A percentile compares a stretch with the other conserved stretches of the same genome.
Evolutionary conservation across 2,329 filamentous ascomycete genomes (phyloP).

Genomic region (Pestalotiopsis sp.): DNA sequence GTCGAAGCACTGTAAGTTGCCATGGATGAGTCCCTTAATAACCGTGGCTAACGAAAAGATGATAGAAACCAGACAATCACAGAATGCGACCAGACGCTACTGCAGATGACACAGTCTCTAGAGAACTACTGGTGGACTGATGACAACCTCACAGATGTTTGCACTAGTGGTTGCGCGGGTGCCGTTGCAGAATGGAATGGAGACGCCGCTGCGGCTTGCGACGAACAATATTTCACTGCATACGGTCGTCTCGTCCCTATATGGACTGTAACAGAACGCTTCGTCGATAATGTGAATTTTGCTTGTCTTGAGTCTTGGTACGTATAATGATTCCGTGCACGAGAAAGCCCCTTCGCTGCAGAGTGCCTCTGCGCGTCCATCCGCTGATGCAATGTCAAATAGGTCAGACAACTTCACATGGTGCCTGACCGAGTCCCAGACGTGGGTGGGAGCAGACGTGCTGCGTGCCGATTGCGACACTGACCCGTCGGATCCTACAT

Average conservation of each 20-base stretch:
- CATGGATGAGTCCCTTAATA: neutral
- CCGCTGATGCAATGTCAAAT: too few species aligned
- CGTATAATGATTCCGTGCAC: neutral
- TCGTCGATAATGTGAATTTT: neutral
- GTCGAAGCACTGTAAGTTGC: neutral
- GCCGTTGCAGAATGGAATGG: neutral
- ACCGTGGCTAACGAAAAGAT: neutral
- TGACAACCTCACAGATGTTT: slow-evolving; percentile 1
- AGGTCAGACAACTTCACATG: slow-evolving; percentile 1
- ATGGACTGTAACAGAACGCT: neutral
- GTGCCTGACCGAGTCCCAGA: slow-evolving; percentile 8
- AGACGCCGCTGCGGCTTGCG: neutral
- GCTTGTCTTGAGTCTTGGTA: slow-evolving; percentile 3
- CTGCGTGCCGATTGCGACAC: neutral
- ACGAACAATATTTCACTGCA: slow-evolving; percentile 5
- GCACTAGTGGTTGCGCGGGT: neutral
- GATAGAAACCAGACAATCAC: neutral
- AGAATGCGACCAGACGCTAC: slow-evolving; percentile 8
- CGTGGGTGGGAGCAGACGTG: slow-evolving; percentile 5
- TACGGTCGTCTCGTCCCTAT: neutral
- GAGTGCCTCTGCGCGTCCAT: too few species aligned
- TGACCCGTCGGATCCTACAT: slow-evolving; percentile 4
- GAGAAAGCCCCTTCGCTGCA: neutral
- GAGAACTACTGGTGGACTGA: slow-evolving; percentile 9
- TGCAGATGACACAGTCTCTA: neutral